Evolutionary conservation across 352 stramenopile species (phyloP), one percentile per base, ranked within the genome.

Genomic region (Phytophthora rubi): DNA sequence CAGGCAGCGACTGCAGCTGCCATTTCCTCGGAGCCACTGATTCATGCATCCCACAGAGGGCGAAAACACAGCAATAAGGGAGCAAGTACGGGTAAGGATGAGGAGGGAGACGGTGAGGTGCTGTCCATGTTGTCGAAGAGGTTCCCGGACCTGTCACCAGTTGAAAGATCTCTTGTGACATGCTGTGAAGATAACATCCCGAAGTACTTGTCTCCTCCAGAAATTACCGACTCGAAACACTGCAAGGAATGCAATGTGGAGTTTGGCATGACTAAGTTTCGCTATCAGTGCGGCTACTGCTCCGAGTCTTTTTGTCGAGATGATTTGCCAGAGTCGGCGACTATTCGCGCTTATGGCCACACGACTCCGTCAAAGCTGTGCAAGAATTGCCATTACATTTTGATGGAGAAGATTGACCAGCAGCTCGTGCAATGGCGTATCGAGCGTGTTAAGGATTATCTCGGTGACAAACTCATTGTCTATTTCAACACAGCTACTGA

Each of bases 191-290:
- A 80, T 42, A 85, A 76, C 12, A 78, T 77, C 6, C 74, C 76
- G 1, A 77, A 75, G 18, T 77, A 80, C 64, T 57, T 92, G 44
- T 79, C 76, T 12, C 85, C 86, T 21, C 87, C 87, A n/a, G 88
- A 94, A 52, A 68, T 84, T 23, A 88, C 68, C 0, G 79, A 80
- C 33, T 80, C 74, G 0, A 92, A 91, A 39, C 59, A 79, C 8
- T 96, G 88, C 73, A 93, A 91, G 47, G 67, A 74, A 39, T 96
- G 89, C 75, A 65, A 77, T 1, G 62, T 86, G 0, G 80, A 91
- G 54, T 96, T 96, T 62, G 86, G 87, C 9, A 78, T 96, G 65
- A 92, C 83, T 5, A 93, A 93, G 69, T 96, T 94, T 32, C 80
- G 86, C 0, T 96, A 95, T 55, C 77, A 91, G 54, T 96, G 87